phyloP scores from a whole-genome alignment of 2,329 filamentous ascomycete species.

The Fusarium piperis region DNA sequence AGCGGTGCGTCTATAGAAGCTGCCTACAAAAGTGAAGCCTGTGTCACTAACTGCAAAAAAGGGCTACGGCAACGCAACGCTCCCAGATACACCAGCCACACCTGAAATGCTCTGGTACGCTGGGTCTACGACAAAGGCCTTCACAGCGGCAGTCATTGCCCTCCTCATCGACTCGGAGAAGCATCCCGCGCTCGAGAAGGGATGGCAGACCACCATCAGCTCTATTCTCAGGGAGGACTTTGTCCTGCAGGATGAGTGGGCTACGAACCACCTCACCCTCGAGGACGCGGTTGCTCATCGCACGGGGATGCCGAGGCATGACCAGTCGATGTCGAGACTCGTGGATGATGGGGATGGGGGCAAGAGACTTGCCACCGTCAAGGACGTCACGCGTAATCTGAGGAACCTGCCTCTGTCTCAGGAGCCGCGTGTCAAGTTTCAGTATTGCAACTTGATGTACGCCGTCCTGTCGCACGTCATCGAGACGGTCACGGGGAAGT shows the following conservation, averaged over 20 bases:
- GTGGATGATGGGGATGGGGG: conserved; percentile 44
- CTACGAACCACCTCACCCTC: conserved; percentile 60
- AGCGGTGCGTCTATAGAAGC: conserved; percentile 22
- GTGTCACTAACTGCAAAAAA: conserved; percentile 10
- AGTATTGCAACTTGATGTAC: conserved; percentile 64
- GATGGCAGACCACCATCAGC: conserved; percentile 59
- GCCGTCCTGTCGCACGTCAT: conserved; percentile 55
- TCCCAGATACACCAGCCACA: conserved; percentile 52
- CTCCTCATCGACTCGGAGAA: conserved; percentile 58
- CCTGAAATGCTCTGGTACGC: conserved; percentile 63
- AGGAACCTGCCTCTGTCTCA: conserved; percentile 55
- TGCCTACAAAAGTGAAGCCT: background rate
- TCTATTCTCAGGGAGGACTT: conserved; percentile 62
- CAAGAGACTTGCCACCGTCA: conserved; percentile 41
- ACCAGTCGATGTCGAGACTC: conserved; percentile 36
- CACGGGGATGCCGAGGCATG: conserved; percentile 59
- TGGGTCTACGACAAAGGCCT: conserved; percentile 66
- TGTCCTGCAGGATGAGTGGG: conserved; percentile 56
- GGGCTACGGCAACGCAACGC: conserved; percentile 43
- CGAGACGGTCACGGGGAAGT: conserved; percentile 52
- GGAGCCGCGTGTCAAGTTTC: conserved; percentile 56
- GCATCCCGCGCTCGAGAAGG: conserved; percentile 41
- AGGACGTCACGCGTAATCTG: conserved; percentile 54
- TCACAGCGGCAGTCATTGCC: conserved; percentile 61
- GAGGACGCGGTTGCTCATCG: conserved; percentile 65